Evolutionary conservation across 345 rosid species (phyloP).

Genomic region (Rhodamnia rubescens): DNA sequence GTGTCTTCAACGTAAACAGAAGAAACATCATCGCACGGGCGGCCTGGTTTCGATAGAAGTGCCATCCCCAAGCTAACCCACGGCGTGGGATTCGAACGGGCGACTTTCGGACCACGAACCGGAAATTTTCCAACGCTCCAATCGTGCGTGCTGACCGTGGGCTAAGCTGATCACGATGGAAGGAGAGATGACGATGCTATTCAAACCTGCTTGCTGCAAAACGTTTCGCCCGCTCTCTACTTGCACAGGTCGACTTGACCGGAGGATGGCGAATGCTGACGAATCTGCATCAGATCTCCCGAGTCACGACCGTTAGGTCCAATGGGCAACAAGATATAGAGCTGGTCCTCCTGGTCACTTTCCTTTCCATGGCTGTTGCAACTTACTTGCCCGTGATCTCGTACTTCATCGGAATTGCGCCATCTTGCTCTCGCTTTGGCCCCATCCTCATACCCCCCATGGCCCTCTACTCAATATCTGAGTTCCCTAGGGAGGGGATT

Average conservation of each 20-base stretch:
- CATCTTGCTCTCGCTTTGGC: background rate
- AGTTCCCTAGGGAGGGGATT: too few relatives aligned
- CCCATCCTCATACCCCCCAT: background rate
- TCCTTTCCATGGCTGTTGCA: background rate
- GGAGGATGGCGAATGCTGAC: background rate
- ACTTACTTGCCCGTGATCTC: background rate
- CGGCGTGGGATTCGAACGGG: background rate
- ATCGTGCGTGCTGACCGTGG: background rate
- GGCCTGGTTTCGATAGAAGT: background rate
- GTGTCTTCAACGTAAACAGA: background rate
- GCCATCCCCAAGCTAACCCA: background rate
- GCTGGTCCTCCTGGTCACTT: background rate
- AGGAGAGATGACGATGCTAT: background rate
- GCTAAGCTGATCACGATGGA: background rate
- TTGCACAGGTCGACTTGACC: background rate
- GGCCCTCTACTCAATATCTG: too few relatives aligned
- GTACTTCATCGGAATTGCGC: background rate
- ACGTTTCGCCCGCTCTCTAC: background rate
- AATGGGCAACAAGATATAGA: background rate
- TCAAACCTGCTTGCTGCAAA: background rate
- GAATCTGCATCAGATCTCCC: background rate
- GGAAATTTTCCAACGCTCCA: background rate
- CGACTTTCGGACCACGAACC: too few relatives aligned
- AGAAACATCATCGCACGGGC: background rate
- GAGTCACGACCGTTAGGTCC: background rate